Base-by-base conservation (phyloP, 805 yeast genomes). In the Yamadazyma scolyti region DNA sequence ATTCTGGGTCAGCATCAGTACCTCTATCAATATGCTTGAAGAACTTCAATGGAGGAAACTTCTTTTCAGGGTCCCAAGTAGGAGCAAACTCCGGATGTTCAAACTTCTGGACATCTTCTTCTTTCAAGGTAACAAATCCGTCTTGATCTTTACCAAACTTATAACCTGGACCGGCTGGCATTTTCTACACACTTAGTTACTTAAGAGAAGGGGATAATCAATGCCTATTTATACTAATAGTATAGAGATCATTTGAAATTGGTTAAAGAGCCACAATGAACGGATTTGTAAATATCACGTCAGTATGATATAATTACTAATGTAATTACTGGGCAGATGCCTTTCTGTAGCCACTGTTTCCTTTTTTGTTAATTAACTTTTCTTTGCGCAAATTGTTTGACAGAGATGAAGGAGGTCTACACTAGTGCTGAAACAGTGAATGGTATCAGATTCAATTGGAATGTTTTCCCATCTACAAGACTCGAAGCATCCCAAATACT, bases 11-110 rank as follows among this genome's bases (percentile, higher is more conserved):
- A 9, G 81, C 87, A 31, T 64, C 59, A 16, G 60, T 54, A 3
- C 81, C 88, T 16, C 75, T 74, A 48, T 82, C 89, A 23, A 55
- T 53, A 46, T 65, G 73, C 44, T 72, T 71, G 51, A 73, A 75
- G 35, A 72, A 72, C 42, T 69, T 62, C 39, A 70, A 61, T 9
- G 79, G 73, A 10, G 65, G 68, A 47, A 58, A 69, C 39, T 65
- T 66, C 44, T 75, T 71, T 15, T 43, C 43, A 8, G 44, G 43
- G 30, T 53, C 48, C 65, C 64, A 60, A 9, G 58, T 39, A 6
- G 66, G 65, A 24, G 54, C 39, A 20, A 32, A 56, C 7, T 49
- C 54, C 9, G 53, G 52, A 39, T 42, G 46, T n/a, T 47, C 35
- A 4, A 51, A 25, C 13, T 25, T 31, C 8, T 30, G 38, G 13